These are phyloP conservation scores for Suillus placidus DNA, from an alignment of 768 basidiomycete species.

Conservation along the genomic window DNA sequence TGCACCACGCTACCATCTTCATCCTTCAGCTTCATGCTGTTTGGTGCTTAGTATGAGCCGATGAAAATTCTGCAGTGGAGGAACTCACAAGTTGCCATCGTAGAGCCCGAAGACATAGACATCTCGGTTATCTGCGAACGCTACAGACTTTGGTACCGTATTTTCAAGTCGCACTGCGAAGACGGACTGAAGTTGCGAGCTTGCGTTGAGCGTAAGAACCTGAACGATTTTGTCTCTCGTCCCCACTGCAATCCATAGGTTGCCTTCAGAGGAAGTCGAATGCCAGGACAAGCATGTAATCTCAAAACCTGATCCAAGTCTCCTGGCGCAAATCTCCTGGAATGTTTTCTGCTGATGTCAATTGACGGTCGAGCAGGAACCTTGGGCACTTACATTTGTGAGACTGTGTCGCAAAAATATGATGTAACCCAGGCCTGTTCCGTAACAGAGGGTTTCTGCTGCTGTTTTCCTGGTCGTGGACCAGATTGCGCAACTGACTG, in stretches of 20 bases:
- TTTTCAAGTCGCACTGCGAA: constrained; percentile 11
- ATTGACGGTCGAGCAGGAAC: not conserved
- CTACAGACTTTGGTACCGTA: constrained; percentile 8
- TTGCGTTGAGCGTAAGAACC: constrained; percentile 9
- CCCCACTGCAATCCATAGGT: constrained; percentile 4
- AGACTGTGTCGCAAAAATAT: constrained; percentile 11
- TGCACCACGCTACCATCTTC: constrained; percentile 2
- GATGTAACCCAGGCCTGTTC: constrained; percentile 10
- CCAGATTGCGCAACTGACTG: constrained; percentile 11
- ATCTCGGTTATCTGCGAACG: not conserved
- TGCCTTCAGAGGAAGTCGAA: constrained; percentile 2
- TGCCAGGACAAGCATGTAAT: constrained; percentile 15
- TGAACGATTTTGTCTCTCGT: constrained; percentile 10
- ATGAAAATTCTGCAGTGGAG: not conserved
- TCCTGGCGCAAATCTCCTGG: constrained; percentile 15
- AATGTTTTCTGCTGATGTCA: constrained; percentile 8
- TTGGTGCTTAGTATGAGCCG: not conserved
- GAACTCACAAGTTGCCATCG: constrained; percentile 16
- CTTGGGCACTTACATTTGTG: constrained; percentile 12
- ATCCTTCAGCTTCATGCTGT: constrained; percentile 14
- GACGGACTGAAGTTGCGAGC: constrained; percentile 8
- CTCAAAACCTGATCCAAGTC: constrained; percentile 15
- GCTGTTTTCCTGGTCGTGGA: constrained; percentile 2
- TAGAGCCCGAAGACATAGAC: constrained; percentile 14
- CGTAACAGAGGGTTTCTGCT: constrained; percentile 14